Conservation (phyloP, 495 filamentous ascomycete species). For the Neurospora sp. region DNA sequence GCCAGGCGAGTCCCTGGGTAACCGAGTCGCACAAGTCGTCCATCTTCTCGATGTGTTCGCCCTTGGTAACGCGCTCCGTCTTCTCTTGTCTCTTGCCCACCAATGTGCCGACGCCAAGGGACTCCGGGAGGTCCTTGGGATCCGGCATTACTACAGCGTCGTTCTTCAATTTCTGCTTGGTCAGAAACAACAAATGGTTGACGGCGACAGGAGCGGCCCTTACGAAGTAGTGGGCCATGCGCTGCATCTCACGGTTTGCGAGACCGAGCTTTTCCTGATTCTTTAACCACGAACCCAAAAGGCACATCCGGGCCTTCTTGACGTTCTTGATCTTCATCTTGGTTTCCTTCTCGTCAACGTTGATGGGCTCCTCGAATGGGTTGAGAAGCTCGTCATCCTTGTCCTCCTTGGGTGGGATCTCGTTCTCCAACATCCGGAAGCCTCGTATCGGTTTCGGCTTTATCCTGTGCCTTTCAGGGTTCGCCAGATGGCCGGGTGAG, state of each 20-base stretch:
- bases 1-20: slow-evolving; percentile 76
- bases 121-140: neutral
- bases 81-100: neutral
- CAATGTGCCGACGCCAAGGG: neutral
- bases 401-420: neutral
- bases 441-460: neutral
- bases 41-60: slow-evolving; percentile 20
- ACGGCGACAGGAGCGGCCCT: neutral
- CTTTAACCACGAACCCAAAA: slow-evolving; percentile 9
- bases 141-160: neutral
- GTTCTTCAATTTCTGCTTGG: neutral
- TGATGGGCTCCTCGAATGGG: neutral
- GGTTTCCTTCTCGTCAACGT: neutral
- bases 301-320: slow-evolving; percentile 20
- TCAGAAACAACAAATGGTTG: neutral
- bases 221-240: neutral
- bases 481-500: neutral
- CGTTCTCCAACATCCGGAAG: neutral
- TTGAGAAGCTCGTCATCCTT: neutral
- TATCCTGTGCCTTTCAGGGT: neutral
- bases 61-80: neutral
- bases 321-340: slow-evolving; percentile 5
- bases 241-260: neutral
- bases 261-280: neutral
- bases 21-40: slow-evolving; percentile 91